Percentiles rank a stretch among this genome's conserved stretches.
These are phyloP conservation scores for Rhodomyrtus psidioides DNA, from an alignment of 441 rosid genomes.

Conservation along the genomic window DNA sequence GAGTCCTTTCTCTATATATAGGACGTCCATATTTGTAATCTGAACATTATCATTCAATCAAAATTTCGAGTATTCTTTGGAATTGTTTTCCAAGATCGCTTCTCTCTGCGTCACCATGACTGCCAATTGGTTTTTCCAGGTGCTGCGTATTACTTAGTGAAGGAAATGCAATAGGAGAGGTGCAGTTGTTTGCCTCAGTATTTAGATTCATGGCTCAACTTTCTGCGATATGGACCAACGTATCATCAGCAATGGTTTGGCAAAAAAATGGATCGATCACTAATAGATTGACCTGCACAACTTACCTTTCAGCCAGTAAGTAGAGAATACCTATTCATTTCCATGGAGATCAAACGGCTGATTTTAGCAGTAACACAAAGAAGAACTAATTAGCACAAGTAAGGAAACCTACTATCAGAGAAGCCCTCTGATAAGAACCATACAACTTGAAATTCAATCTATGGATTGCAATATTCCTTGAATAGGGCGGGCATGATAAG, in stretches of 20 bases:
- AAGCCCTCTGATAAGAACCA: neutral
- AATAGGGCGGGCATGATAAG: neutral
- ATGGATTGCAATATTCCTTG: neutral
- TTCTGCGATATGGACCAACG: neutral
- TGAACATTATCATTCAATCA: no score
- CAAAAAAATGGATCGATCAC: neutral
- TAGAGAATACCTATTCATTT: neutral
- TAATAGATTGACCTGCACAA: neutral
- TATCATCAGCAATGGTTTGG: neutral
- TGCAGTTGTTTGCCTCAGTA: neutral
- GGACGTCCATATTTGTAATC: no score
- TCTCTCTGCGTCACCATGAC: no score
- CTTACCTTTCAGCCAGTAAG: neutral
- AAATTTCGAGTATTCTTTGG: no score
- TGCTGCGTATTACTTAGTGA: fast-evolving
- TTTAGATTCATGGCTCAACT: neutral
- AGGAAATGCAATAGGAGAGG: neutral
- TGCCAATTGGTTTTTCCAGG: neutral
- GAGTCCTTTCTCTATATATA: no score
- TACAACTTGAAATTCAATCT: neutral
- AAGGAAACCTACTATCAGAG: neutral
- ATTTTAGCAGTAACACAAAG: neutral
- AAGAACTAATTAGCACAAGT: neutral
- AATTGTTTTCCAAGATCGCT: no score
- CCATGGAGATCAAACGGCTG: neutral